These are phyloP conservation scores for Hypoxylon sp. DNA, from an alignment of 2,329 filamentous ascomycete genomes.

Conservation along the genomic window DNA sequence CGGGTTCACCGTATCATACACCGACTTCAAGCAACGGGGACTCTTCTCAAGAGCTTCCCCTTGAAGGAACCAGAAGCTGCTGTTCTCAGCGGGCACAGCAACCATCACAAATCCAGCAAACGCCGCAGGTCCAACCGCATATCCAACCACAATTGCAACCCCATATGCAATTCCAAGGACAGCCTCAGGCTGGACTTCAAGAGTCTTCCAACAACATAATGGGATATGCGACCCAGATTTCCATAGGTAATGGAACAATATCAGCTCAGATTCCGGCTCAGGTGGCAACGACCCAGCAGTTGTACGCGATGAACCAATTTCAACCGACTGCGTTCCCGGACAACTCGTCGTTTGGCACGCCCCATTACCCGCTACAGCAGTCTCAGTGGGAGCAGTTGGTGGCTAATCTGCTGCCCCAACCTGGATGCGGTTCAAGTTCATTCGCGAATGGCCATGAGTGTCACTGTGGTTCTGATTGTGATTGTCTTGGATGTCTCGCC, in stretches of 20 bases:
- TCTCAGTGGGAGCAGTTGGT: conserved; percentile 41
- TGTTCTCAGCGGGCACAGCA: conserved; percentile 32
- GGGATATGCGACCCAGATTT: conserved; percentile 29
- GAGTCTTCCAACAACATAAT: conserved; percentile 26
- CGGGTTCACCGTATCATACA: conserved; percentile 34
- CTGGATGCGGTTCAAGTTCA: conserved; percentile 36
- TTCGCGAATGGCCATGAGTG: too few relatives aligned
- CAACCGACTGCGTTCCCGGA: conserved; percentile 31
- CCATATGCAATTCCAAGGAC: conserved; percentile 19
- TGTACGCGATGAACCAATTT: conserved; percentile 27
- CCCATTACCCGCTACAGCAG: conserved; percentile 38
- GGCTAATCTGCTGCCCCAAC: conserved; percentile 22
- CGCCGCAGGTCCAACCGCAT: background rate
- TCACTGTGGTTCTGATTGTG: conserved; percentile 70
- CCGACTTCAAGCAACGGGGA: conserved; percentile 32
- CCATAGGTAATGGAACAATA: conserved; percentile 22
- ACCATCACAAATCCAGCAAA: too few relatives aligned
- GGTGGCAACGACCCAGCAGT: conserved; percentile 17
- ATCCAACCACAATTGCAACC: conserved; percentile 6
- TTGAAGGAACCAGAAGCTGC: conserved; percentile 25
- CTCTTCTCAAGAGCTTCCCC: conserved; percentile 26
- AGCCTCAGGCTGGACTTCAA: conserved; percentile 24
- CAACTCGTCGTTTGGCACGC: conserved; percentile 25
- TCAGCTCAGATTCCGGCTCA: conserved; percentile 12
- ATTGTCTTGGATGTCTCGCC: conserved; percentile 72